Percentiles rank a stretch among this genome's conserved stretches.
These are phyloP conservation scores for Aspergillus pseudonomiae DNA, from an alignment of 2,329 filamentous ascomycete species.

Conservation along the genomic window DNA sequence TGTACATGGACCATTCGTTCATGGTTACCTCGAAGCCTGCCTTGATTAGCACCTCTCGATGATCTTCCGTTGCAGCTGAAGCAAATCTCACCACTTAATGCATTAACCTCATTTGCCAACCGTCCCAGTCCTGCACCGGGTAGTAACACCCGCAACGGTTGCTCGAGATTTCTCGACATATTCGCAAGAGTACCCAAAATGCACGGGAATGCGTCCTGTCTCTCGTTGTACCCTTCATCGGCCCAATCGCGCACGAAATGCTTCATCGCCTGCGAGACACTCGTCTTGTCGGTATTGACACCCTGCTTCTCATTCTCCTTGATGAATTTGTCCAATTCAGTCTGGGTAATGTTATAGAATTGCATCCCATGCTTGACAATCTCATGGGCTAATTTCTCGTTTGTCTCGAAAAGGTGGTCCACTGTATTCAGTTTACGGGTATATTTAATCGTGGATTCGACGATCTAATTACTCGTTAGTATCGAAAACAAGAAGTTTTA, in stretches of 20 bases:
- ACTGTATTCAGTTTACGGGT: constrained; percentile 55
- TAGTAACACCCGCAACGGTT: constrained; percentile 47
- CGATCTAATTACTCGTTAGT: constrained; percentile 43
- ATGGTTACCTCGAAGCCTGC: constrained; percentile 55
- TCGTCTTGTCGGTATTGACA: constrained; percentile 49
- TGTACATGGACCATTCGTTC: constrained; percentile 63
- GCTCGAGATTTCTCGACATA: constrained; percentile 5
- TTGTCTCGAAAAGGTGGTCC: constrained; percentile 48
- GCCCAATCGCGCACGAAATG: constrained; percentile 64
- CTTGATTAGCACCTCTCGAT: background rate
- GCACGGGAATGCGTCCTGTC: constrained; percentile 44
- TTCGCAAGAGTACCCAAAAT: constrained; percentile 32
- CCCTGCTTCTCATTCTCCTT: constrained; percentile 40
- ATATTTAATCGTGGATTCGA: constrained; percentile 62
- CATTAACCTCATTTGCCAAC: constrained; percentile 55
- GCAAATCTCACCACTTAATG: constrained; percentile 39
- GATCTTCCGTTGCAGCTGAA: background rate
- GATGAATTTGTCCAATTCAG: constrained; percentile 51
- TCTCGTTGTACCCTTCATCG: constrained; percentile 50
- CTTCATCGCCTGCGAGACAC: constrained; percentile 58
- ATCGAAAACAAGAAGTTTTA: background rate
- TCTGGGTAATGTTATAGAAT: constrained; percentile 50
- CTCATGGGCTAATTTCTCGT: constrained; percentile 50
- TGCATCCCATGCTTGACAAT: constrained; percentile 51
- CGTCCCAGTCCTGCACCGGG: constrained; percentile 59